Base-by-base conservation (phyloP, 805 yeast genomes). In the Cyberlindnera saturnus region DNA sequence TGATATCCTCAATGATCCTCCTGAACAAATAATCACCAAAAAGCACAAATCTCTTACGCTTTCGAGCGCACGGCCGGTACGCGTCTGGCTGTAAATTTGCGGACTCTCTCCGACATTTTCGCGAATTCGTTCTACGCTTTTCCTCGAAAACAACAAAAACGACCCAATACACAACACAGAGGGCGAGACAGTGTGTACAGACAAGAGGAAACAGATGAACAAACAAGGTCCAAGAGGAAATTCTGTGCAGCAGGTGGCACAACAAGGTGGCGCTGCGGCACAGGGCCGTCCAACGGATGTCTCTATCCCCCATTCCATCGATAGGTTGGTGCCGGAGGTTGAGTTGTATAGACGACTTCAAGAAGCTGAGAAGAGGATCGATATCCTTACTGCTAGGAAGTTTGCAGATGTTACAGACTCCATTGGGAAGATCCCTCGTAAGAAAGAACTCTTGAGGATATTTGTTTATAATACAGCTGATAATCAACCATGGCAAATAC, bases 401-500 rank as follows among this genome's bases (percentile, higher is more conserved):
- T 76, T 87, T 48, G 74, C 86, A 42, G 98, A 91, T 56, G 71
- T 89, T 44, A 95, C 87, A 60, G 95, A 90, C 46, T 71, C 69
- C 61, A 66, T 71, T 47, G 72, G 71, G 43, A 73, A 67, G 52
- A 54, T 65, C 31, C 55, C 55, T 7, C 56, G 52, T 28, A 76
- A 75, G 48, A 78, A 78, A 32, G 82, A 84, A 41, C 71, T 74
- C 13, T 71, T 93, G 53, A 77, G 98, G 44, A 75, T 93, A 15
- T 91, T 81, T 58, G 71, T 93, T 16, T 88, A 90, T 56, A 88
- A 86, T 59, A 82, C 87, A 5, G 70, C 84, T 28, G 86, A 82
- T 48, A 86, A 86, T 60, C 98, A 91, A 65, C 86, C 91, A 36
- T 93, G 98, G 98, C 91, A 85, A 32, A 15, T 15, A 42, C 10